Evolutionary conservation across 2,329 filamentous ascomycete genomes (phyloP).

Genomic region (Claviceps capensis): DNA sequence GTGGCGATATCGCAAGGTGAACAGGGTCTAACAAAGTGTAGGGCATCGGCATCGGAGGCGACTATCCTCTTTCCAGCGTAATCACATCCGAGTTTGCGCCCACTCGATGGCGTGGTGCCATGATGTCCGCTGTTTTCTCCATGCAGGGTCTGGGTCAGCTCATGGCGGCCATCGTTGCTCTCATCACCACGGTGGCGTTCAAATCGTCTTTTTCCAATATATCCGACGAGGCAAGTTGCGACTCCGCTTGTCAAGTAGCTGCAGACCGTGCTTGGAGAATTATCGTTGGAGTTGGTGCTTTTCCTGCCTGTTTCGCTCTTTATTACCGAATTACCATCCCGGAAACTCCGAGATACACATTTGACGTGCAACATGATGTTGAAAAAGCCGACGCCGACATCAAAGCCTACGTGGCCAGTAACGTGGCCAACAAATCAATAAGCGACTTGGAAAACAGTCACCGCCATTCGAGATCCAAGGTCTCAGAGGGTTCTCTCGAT

Average conservation of each 20-base stretch:
- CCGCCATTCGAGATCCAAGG: conserved; percentile 35
- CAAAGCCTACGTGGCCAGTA: conserved; percentile 40
- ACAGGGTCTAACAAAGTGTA: conserved; percentile 9
- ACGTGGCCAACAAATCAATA: conserved; percentile 32
- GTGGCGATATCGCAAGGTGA: not conserved
- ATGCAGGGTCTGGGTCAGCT: conserved; percentile 81
- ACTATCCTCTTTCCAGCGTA: conserved; percentile 68
- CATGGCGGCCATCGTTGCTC: conserved; percentile 52
- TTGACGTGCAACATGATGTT: conserved; percentile 63
- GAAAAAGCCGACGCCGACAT: conserved; percentile 64
- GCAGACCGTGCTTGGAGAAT: conserved; percentile 75
- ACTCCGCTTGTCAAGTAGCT: conserved; percentile 48
- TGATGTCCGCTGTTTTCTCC: conserved; percentile 73
- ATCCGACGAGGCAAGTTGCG: conserved; percentile 34
- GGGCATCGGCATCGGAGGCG: conserved; percentile 66
- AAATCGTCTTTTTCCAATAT: conserved; percentile 33
- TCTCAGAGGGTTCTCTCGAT: conserved; percentile 38
- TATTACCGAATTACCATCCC: conserved; percentile 79
- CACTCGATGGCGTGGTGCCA: conserved; percentile 67
- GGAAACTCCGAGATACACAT: conserved; percentile 73
- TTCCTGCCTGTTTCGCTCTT: conserved; percentile 66
- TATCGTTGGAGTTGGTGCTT: conserved; percentile 64
- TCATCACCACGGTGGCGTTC: conserved; percentile 55
- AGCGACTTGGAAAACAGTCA: conserved; percentile 33
- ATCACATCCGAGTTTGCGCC: conserved; percentile 79